Evolutionary conservation across 805 yeast species (phyloP), one percentile per base, ranked within the genome.

Genomic region (Wickerhamomyces bovis): DNA sequence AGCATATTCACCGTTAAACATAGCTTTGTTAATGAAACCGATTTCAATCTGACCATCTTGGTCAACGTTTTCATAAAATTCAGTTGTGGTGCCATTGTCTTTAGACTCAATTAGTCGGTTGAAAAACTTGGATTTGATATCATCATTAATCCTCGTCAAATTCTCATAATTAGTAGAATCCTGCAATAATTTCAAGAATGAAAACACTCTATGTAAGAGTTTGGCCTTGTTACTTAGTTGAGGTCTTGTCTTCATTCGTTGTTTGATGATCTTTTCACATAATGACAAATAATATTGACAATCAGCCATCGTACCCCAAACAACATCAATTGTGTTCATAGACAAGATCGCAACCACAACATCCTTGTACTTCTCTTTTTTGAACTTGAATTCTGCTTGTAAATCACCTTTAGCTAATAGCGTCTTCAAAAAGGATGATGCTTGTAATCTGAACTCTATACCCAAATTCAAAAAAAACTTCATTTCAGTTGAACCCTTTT

Each of bases 251-350:
- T 69, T 69, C 82, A 83, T 81, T 57, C 92, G 79, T 53, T 80
- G 76, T 30, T 78, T 77, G 22, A 89, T 83, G 47, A 86, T 82
- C 46, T 76, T 77, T 51, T 87, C 92, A 67, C 95, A 85, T 56
- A 89, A 79, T 45, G 80, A 77, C 45, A 89, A 70, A 65, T 87
- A 87, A 48, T 81, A 75, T 52, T 79, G 80, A 58, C 95, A 87
- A 54, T 85, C 94, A 46, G 85, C 82, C 90, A 86, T 85, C 1
- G 92, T 81, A 3, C 96, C 96, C 88, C 95, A 85, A 15, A 87
- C 90, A 44, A 87, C 82, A 66, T 89, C 96, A 44, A 89, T 85
- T 7, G 90, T 81, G 42, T 83, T 87, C 95, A 88, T 86, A 2
- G 94, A 82, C 62, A 89, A 72, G 20, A 86, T 81, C 1, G 95